Base-by-base conservation (phyloP, 345 rosid genomes). In the Turnera subulata region DNA sequence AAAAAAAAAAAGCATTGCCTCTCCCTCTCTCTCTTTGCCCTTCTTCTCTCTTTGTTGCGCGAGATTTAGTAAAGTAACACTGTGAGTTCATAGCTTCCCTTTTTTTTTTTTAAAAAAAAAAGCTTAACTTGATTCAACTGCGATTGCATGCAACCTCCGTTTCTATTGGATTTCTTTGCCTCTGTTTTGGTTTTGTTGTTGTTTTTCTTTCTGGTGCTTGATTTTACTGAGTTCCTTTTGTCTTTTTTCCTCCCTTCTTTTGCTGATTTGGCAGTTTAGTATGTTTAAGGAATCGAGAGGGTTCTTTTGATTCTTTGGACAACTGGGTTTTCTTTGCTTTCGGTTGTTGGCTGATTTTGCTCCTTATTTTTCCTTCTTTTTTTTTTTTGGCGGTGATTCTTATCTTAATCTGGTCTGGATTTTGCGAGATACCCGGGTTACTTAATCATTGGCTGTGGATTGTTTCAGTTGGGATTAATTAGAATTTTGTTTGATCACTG, bases 21-120 rank as follows among this genome's bases (percentile, higher is more conserved):
- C 26, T 35, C 8, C 14, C 21, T 40, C 17, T 48, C 61, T 38
- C 19, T 24, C 5, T 42, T 42, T 5, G 14, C 0, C 13, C 40
- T 0, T 37, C 40, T 37, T 37, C 40, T 37, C 8, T 25, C 61
- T n/a, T n/a, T 56, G 45, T 20, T 29, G 55, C 53, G 52, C 18
- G 16, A 11, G 38, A 62, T 50, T 48, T 43, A 21, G n/a, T n/a
- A 52, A 29, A 14, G 42, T 45, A 51, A 37, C 16, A 20, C 45
- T 22, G 64, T 43, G 42, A 58, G 69, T 50, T 51, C 40, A 35
- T 38, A 47, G 44, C 52, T 48, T 42, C 7, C 4, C 13, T 59
- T 16, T 44, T 51, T 20, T 4, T 44, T 57, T 25, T 24, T 23
- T 42, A 1, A 16, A 20, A n/a, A n/a, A n/a, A n/a, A n/a, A n/a